Conservation (phyloP, 371 early-diverging fungal genomes). For the Synchytrium microbalum region DNA sequence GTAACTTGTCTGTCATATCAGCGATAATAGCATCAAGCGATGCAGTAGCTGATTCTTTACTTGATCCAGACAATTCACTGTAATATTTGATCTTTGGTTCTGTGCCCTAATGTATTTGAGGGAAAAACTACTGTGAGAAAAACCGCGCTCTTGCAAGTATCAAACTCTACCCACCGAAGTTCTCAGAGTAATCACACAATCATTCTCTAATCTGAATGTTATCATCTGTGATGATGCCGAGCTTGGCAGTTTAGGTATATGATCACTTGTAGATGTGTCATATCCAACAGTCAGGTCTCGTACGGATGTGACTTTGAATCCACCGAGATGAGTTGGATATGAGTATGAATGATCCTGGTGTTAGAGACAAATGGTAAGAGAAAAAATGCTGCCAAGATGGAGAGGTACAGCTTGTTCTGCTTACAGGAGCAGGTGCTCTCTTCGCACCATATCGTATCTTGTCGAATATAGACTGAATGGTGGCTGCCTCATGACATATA, state of each 20-base stretch:
- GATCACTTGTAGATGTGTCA: conserved; percentile 59
- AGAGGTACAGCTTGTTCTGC: background rate
- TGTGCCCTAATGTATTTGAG: conserved; percentile 50
- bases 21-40: background rate
- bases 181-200: conserved; percentile 20
- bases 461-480: conserved; percentile 63
- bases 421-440: background rate
- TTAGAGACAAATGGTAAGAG: conserved; percentile 2
- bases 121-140: no score
- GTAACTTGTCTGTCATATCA: background rate
- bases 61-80: conserved; percentile 58
- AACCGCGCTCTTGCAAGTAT: no score
- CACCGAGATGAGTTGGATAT: conserved; percentile 69
- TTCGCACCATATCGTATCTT: conserved; percentile 70
- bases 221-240: conserved; percentile 85
- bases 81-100: conserved; percentile 93
- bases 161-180: conserved; percentile 21
- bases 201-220: conserved; percentile 72
- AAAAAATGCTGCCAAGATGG: background rate
- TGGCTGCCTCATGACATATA: conserved; percentile 67
- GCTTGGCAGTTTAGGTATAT: conserved; percentile 65
- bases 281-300: conserved; percentile 87
- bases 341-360: conserved; percentile 16
- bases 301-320: conserved; percentile 57
- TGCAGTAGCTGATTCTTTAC: background rate